These are phyloP conservation scores for Kodamaea lidongshanica DNA, from an alignment of 805 yeast genomes.

Conservation along the genomic window DNA sequence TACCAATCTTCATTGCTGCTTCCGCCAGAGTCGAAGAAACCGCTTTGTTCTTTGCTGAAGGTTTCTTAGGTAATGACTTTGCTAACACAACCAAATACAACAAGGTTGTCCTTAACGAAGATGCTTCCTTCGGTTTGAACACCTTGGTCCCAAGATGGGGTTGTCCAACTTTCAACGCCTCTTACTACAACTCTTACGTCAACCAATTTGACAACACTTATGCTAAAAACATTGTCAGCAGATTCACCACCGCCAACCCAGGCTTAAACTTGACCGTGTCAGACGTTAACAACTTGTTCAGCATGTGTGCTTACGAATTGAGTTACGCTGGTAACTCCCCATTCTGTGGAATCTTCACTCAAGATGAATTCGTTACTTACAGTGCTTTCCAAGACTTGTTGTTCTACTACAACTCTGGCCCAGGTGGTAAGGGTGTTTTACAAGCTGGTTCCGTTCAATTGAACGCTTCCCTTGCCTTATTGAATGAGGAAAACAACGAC, in stretches of 20 bases:
- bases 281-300: conserved; percentile 15
- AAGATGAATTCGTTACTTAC: conserved; percentile 19
- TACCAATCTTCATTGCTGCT: conserved; percentile 8
- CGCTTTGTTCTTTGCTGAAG: conserved; percentile 7
- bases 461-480: conserved; percentile 17
- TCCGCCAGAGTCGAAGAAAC: conserved; percentile 8
- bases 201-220: conserved; percentile 12
- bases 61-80: conserved; percentile 6
- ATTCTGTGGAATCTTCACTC: conserved; percentile 19
- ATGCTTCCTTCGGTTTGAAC: conserved; percentile 7
- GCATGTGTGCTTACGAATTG: conserved; percentile 21
- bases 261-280: conserved; percentile 16
- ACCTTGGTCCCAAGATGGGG: conserved; percentile 9
- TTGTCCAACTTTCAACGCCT: conserved; percentile 5
- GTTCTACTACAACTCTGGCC: conserved; percentile 18
- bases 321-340: conserved; percentile 19
- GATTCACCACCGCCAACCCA: conserved; percentile 16
- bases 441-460: conserved; percentile 16
- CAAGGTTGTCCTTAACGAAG: conserved; percentile 5
- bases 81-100: conserved; percentile 1
- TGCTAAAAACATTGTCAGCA: conserved; percentile 12
- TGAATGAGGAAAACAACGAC: conserved; percentile 14
- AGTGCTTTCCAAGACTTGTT: conserved; percentile 14
- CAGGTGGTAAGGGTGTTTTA: conserved; percentile 17
- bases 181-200: conserved; percentile 11